Base-by-base conservation (phyloP, 2,329 filamentous ascomycete species). In the Diaporthe eres region DNA sequence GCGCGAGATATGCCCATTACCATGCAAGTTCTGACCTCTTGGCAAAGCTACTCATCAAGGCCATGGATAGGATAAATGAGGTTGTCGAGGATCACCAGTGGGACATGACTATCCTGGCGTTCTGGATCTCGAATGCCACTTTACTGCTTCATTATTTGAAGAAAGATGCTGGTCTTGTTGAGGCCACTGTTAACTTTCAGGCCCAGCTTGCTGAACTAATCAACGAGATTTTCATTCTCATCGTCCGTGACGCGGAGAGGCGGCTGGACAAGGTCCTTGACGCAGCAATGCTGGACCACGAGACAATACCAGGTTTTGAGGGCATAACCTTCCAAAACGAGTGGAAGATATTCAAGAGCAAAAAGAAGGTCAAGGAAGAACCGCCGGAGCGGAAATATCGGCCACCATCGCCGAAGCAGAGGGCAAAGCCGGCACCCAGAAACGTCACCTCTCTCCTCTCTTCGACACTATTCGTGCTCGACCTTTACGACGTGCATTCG, bases 81-180 rank as follows among this genome's bases (percentile, higher is more conserved):
- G 95, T 98, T 42, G 95, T 99, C n/a, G 97, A 98, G 84, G 91
- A 91, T 77, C 93, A 96, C 81, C 97, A 99, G 82, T 98, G 97
- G 97, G 97, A 99, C 82, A 99, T 99, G 97, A 99, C 97, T 0
- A 98, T 99, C 79, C 88, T 99, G 51, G 97, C 97, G 3, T 99
- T 99, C 82, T 99, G 97, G 97, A 95, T 98, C 81, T 98, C 97
- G 1, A 99, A 99, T 83, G 95, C 95, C 12, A 99, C 97, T 0
- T 86, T 99, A 53, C 87, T 99, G n/a, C 87, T 98, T 72, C 96
- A 99, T 84, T 99, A 99, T 82, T 88, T 99, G 72, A 98, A 98
- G 83, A 99, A 99, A 85, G 97, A 99, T 80, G 86, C 90, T 8
- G 96, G 95, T 0, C 86, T 98, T 25, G 90, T 96, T 9, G 90